Base-by-base conservation (phyloP, 2,329 filamentous ascomycete genomes). In the Diaporthe destruens region DNA sequence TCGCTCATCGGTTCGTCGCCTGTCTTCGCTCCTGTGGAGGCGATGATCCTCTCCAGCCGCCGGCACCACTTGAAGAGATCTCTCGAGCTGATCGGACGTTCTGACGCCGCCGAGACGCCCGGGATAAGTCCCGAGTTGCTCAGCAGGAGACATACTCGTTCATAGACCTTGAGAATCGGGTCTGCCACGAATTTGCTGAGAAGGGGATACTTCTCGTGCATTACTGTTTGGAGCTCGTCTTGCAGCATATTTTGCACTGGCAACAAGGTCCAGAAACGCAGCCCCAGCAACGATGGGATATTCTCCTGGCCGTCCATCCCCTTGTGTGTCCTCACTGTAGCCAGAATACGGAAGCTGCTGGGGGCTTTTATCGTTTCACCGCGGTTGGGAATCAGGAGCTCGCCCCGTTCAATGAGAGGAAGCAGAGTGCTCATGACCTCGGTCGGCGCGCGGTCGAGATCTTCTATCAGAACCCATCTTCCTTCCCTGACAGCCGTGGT, bases 391-490 rank as follows among this genome's bases (percentile, higher is more conserved):
- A 99, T 95, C 5, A 97, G 86, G 18, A 99, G 88, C 80, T 98
- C 94, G n/a, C 94, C 91, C 73, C 93, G 91, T 82, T 99, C 96
- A 73, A 99, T 95, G 11, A 99, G 87, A 12, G 97, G 96, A 34
- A 99, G 86, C 36, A 99, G 88, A 18, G 95, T 95, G 80, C 96
- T 97, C 81, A 99, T 91, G 61, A 99, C 94, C 82, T 99, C 96
- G 76, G 94, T 96, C 6, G 97, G 96, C 14, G 96, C 96, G 75
- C 96, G 91, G 80, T 99, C 95, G 53, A 99, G 87, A 81, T 99
- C 97, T 82, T 99, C 97, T 73, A 99, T 97, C 76, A 99, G 87
- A 8, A 99, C 93, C 97, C 96, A 99, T 78, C 96, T 89, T 20
- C 96, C 97, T 85, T 99, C 96, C 79, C 89, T 92, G 3, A 98